Conservation (phyloP, 768 basidiomycete genomes). For the Mycena crocata region DNA sequence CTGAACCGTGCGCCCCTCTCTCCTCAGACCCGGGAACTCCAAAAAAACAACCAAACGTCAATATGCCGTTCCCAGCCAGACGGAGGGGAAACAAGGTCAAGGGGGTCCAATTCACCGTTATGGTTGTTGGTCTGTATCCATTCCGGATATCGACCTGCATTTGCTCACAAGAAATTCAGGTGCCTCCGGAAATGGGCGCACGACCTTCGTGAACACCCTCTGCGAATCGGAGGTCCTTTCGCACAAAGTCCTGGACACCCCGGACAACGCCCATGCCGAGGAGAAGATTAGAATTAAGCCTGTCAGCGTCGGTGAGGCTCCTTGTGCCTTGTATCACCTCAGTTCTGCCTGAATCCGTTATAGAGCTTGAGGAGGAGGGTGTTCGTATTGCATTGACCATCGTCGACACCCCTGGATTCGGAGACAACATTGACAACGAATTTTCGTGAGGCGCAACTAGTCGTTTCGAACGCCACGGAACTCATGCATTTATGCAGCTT, state of each 20-base stretch:
- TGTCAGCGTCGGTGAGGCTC: constrained; percentile 76
- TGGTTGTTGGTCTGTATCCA: constrained; percentile 78
- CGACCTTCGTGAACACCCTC: constrained; percentile 93
- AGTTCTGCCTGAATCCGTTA: constrained; percentile 1
- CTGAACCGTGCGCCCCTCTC: constrained; percentile 17
- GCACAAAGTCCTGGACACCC: constrained; percentile 73
- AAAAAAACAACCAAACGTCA: constrained; percentile 43
- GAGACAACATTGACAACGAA: constrained; percentile 91
- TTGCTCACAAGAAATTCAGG: constrained; percentile 55
- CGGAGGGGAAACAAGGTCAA: constrained; percentile 84
- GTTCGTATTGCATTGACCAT: constrained; percentile 90
- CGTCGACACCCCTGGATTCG: constrained; percentile 94
- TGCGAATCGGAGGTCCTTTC: constrained; percentile 82
- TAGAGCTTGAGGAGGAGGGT: constrained; percentile 93
- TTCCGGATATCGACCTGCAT: background rate
- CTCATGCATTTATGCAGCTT: constrained; percentile 61
- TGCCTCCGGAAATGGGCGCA: constrained; percentile 87
- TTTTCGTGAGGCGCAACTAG: constrained; percentile 65
- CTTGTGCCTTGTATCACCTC: background rate
- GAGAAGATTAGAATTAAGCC: constrained; percentile 84
- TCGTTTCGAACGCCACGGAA: constrained; percentile 5
- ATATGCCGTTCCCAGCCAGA: constrained; percentile 61
- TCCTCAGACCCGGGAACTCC: constrained; percentile 23
- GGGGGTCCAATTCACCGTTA: constrained; percentile 89
- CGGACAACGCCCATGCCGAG: constrained; percentile 83